Base-by-base conservation (phyloP, 176 grass and related monocot species). In the Typha latifolia region DNA sequence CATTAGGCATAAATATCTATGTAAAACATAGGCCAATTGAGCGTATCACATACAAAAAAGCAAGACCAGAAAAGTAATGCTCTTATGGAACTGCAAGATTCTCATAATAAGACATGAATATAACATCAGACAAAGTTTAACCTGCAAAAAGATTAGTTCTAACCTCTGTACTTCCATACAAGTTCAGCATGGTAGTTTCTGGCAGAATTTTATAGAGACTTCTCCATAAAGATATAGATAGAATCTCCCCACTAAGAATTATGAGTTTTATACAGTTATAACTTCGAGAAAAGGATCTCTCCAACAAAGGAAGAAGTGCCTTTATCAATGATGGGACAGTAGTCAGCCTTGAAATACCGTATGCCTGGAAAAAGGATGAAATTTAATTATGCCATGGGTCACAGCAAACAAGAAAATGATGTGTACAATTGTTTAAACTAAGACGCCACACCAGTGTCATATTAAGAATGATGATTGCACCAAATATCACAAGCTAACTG, bases 151-250 rank as follows among this genome's bases (percentile, higher is more conserved):
- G 22, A 12, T 55, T 77, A 77, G 68, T 70, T 62, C 73, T 89
- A 67, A 96, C 88, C 92, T 91, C 92, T 19, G 88, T 89, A 64
- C 74, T 89, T 82, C 92, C 88, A 62, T 91, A 96, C 34, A 91
- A 62, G 80, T 91, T 91, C 19, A 96, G 73, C 32, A 96, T 86
- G 53, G 77, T 80, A 81, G 82, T 84, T 23, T 84, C 70, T 62
- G 88, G 78, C 4, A 96, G 47, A 79, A 84, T 77, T 73, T 83
- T 12, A 24, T 72, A 47, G 2, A 96, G 82, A 49, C 74, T 85
- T 66, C 66, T 81, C 82, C 88, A 91, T 16, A 96, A 77, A 32
- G 66, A 78, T 37, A 96, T 19, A 3, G 82, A 82, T 21, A 96
- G 76, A 51, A 82, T 48, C 67, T 96, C 92, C 61, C 88, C 88